Conservation (phyloP, 1,139 yeast genomes). For the Debaryomyces singareniensis region DNA sequence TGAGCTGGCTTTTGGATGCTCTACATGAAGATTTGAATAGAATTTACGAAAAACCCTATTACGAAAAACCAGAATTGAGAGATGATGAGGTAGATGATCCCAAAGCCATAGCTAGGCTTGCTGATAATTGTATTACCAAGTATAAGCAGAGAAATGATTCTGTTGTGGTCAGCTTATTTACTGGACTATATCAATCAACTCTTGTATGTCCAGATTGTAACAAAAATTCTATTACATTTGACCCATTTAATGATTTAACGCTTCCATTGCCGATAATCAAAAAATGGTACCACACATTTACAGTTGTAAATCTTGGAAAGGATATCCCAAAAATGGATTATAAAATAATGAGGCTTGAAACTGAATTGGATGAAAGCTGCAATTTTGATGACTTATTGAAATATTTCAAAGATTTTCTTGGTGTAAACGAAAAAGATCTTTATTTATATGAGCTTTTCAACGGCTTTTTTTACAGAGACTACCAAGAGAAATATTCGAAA, state of each 20-base stretch:
- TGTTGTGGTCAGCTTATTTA: slow-evolving; percentile 75
- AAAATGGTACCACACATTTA: slow-evolving; percentile 65
- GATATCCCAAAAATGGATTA: slow-evolving; percentile 21
- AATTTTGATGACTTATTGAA: slow-evolving; percentile 58
- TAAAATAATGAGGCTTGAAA: slow-evolving; percentile 44
- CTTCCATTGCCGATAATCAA: slow-evolving; percentile 79
- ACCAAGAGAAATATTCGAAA: slow-evolving; percentile 55
- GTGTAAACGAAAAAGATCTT: slow-evolving; percentile 37
- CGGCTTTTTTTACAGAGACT: slow-evolving; percentile 62
- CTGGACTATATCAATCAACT: slow-evolving; percentile 87
- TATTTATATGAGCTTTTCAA: slow-evolving; percentile 69
- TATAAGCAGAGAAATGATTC: slow-evolving; percentile 83
- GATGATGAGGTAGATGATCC: slow-evolving; percentile 54
- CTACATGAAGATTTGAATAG: slow-evolving; percentile 91
- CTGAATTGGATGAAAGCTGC: slow-evolving; percentile 64
- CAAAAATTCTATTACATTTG: slow-evolving; percentile 83
- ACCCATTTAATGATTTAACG: slow-evolving; percentile 88
- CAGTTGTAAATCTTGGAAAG: slow-evolving; percentile 54
- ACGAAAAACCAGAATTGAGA: slow-evolving; percentile 79
- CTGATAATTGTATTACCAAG: slow-evolving; percentile 73
- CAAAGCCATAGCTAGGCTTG: slow-evolving; percentile 53
- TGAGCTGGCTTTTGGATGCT: slow-evolving; percentile 86
- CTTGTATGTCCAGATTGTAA: slow-evolving; percentile 81
- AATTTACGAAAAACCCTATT: slow-evolving; percentile 72
- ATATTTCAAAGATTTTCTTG: slow-evolving; percentile 51